Evolutionary conservation across 805 yeast species (phyloP), one percentile per base, ranked within the genome.

Genomic region (Barnettozyma siamensis): DNA sequence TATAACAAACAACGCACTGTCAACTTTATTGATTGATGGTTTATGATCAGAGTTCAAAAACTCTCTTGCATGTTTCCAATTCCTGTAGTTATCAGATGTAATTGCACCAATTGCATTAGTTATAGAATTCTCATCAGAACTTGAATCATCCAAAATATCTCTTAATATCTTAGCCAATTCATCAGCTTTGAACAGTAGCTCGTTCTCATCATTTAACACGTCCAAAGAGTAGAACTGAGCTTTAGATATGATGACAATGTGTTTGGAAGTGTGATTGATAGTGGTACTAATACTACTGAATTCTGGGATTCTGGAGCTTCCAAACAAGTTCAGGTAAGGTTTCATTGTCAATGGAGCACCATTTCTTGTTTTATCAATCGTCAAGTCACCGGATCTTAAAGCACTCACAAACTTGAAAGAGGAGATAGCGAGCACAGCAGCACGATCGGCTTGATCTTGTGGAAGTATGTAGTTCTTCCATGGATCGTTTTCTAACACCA

Each of bases 221-320:
- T 84, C 89, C 51, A 88, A 75, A 76, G 91, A 83, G 61, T 88
- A 88, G 61, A 85, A 87, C 59, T 87, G 95, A 6, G 94, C 85
- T 48, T 79, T 80, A 36, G 88, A 80, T 48, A 87, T 65, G 24
- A 88, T 82, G 15, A 86, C 73, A 31, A 88, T 74, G 58, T 88
- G 95, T 49, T 76, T 77, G 2, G 91, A 77, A 18, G 73, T 66
- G 8, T 70, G 57, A 56, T 78, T 86, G 2, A 81, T 68, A 59
- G 80, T 87, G 69, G 85, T 77, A 39, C 82, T 74, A 53, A 95
- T 84, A 5, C 95, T 94, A 35, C 62, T 54, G 36, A 55, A 53
- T 26, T 64, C 65, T 2, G 81, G 81, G 10, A 66, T 60, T 43
- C 89, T 69, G 0, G 88, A 75, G 7, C 88, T 72, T 9, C 88